Evolutionary conservation across 2,329 filamentous ascomycete species (phyloP), one percentile per base, ranked within the genome.

Genomic region (Trichoderma harzianum): DNA sequence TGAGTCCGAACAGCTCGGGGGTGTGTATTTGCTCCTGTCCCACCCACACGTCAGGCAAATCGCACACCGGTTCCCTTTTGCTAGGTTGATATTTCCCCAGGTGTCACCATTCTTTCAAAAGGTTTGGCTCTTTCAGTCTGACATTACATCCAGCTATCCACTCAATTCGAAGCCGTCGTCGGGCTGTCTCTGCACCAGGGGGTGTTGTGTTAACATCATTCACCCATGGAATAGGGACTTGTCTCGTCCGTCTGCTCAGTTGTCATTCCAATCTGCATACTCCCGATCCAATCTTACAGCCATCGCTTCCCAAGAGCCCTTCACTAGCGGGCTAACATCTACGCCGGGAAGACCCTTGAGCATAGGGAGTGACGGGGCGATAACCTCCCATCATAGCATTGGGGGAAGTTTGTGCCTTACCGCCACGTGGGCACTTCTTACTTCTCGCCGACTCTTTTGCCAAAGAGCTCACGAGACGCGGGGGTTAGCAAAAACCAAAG

Each of bases 21-120:
- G 62, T 51, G 55, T 68, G 34, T 51, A 58, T 58, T 66, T 65
- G 53, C 55, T 71, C 61, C 39, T 71, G 72, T 73, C 68, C 68
- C 72, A 73, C 72, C 69, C 68, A 71, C 63, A 73, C 57, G 62
- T 71, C 68, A 73, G 43, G 63, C 53, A 68, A 65, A 67, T 63
- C 24, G 69, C 63, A 73, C 72, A 73, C 72, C 72, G 72, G 72
- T 71, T 63, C 26, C 34, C 60, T 64, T 43, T 57, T 62, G 43
- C 53, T 65, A 53, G 69, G 39, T 71, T 51, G 63, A 47, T 58
- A 68, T 57, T 43, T n/a, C 30, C 26, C 55, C 34, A 65, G 26
- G 39, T 68, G 72, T 36, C 69, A 73, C 61, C 62, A 69, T 53
- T 36, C 61, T 24, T 67, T 34, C 39, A n/a, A 51, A 64, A 58